These are phyloP conservation scores for Plasmodium gaboni DNA, from an alignment of 169 alveolate species.

Conservation along the genomic window DNA sequence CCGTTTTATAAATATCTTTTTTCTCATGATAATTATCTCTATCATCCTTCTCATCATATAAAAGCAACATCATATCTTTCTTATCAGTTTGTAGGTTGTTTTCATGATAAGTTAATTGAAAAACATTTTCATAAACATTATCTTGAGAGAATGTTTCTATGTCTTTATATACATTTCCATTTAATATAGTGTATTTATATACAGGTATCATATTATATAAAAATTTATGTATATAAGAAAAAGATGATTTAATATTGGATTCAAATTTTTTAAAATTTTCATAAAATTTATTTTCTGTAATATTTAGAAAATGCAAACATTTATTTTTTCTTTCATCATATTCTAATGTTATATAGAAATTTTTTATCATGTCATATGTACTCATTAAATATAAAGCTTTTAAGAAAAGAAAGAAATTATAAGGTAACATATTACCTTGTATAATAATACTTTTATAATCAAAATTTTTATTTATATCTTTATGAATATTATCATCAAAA, in stretches of 20 bases:
- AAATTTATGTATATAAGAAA: constrained; percentile 40
- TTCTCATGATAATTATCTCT: not conserved
- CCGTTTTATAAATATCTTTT: not conserved
- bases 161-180: constrained; percentile 47
- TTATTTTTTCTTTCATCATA: constrained; percentile 74
- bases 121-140: constrained; percentile 11
- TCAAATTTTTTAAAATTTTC: constrained; percentile 73
- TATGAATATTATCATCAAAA: constrained; percentile 70
- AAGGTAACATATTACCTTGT: constrained; percentile 65
- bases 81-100: not conserved
- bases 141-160: constrained; percentile 19
- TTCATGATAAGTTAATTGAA: constrained; percentile 35
- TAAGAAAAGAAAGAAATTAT: constrained; percentile 42
- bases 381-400: constrained; percentile 67
- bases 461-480: constrained; percentile 65
- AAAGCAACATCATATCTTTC: constrained; percentile 10
- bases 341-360: constrained; percentile 32
- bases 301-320: constrained; percentile 57
- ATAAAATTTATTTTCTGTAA: constrained; percentile 69
- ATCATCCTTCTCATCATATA: constrained; percentile 27
- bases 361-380: constrained; percentile 22
- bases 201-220: constrained; percentile 59
- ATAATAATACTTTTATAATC: constrained; percentile 53
- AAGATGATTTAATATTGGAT: constrained; percentile 36
- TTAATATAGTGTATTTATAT: constrained; percentile 32